A percentile compares a stretch with the other conserved stretches of the same genome.
These are phyloP conservation scores for Xerocomus minutiporus DNA, from an alignment of 1,284 basidiomycete genomes.

Conservation along the genomic window DNA sequence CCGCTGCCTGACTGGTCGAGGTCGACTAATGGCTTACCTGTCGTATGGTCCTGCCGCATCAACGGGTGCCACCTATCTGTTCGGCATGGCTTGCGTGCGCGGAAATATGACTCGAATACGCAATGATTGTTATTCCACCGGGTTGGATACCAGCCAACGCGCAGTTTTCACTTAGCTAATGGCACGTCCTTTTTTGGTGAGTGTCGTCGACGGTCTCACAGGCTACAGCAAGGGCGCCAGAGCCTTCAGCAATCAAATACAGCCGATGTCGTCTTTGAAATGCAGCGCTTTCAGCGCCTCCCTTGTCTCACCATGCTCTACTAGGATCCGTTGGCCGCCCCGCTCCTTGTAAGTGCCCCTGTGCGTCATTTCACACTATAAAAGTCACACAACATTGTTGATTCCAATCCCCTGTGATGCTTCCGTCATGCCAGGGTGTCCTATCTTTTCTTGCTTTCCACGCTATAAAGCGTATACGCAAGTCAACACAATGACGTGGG, in stretches of 20 bases:
- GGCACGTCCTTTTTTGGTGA: slow-evolving; percentile 15
- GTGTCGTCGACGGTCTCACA: slow-evolving; percentile 9
- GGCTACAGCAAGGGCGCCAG: slow-evolving; percentile 3
- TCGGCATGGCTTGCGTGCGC: too few relatives aligned
- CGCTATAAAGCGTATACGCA: slow-evolving; percentile 34
- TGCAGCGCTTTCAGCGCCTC: slow-evolving; percentile 17
- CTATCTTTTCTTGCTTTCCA: slow-evolving; percentile 30
- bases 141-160: not conserved
- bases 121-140: not conserved
- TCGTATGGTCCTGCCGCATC: too few relatives aligned
- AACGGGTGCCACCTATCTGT: too few relatives aligned
- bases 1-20: too few relatives aligned
- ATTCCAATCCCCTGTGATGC: slow-evolving; percentile 8
- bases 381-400: slow-evolving; percentile 11
- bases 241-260: slow-evolving; percentile 28
- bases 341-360: slow-evolving; percentile 17
- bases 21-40: too few relatives aligned
- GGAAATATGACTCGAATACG: too few relatives aligned
- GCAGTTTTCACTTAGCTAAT: too few relatives aligned
- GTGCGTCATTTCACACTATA: slow-evolving; percentile 21
- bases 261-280: slow-evolving; percentile 25
- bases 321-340: slow-evolving; percentile 23
- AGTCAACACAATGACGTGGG: slow-evolving; percentile 31
- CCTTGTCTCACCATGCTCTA: slow-evolving; percentile 17
- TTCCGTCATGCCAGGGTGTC: slow-evolving; percentile 29